Evolutionary conservation across 495 filamentous ascomycete genomes (phyloP).

Genomic region (Haplographium delicatum): DNA sequence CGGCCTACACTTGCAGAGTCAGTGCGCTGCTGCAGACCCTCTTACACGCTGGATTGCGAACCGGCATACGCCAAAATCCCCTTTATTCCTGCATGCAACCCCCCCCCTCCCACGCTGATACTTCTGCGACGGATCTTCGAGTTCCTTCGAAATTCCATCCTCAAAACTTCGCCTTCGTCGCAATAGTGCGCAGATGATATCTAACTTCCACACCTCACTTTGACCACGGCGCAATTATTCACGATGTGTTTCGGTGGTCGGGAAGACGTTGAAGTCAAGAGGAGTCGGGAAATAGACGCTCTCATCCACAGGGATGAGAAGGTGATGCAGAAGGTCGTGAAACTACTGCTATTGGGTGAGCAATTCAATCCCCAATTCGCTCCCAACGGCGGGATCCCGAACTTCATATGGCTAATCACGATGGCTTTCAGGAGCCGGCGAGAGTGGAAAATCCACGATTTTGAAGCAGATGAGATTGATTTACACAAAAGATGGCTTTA

Average conservation of each 20-base stretch:
- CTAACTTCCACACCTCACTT: neutral
- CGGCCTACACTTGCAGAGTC: neutral
- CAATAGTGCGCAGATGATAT: neutral
- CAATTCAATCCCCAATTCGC: slow-evolving; percentile 13
- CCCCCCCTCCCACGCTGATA: slow-evolving; percentile 12
- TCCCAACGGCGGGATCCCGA: slow-evolving; percentile 12
- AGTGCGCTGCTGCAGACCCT: slow-evolving; percentile 1
- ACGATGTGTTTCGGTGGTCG: slow-evolving; percentile 61
- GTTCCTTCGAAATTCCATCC: neutral
- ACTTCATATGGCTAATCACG: slow-evolving; percentile 11
- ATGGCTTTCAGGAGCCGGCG: slow-evolving; percentile 71
- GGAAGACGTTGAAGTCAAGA: slow-evolving; percentile 43
- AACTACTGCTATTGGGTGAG: slow-evolving; percentile 76
- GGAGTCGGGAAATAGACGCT: slow-evolving; percentile 67
- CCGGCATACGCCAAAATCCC: slow-evolving; percentile 1
- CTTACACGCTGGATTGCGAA: neutral
- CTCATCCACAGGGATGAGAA: slow-evolving; percentile 77
- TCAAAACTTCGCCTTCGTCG: neutral
- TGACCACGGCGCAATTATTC: slow-evolving; percentile 21
- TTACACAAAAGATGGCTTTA: slow-evolving; percentile 81
- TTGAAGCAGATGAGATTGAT: slow-evolving; percentile 99
- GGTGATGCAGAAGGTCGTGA: slow-evolving; percentile 70
- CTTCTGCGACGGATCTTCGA: neutral
- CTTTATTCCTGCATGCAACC: slow-evolving; percentile 19
- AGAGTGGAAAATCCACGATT: slow-evolving; percentile 97